These are phyloP conservation scores for Proliferodiscus dingleyae DNA, from an alignment of 2,329 filamentous ascomycete genomes.

Conservation along the genomic window DNA sequence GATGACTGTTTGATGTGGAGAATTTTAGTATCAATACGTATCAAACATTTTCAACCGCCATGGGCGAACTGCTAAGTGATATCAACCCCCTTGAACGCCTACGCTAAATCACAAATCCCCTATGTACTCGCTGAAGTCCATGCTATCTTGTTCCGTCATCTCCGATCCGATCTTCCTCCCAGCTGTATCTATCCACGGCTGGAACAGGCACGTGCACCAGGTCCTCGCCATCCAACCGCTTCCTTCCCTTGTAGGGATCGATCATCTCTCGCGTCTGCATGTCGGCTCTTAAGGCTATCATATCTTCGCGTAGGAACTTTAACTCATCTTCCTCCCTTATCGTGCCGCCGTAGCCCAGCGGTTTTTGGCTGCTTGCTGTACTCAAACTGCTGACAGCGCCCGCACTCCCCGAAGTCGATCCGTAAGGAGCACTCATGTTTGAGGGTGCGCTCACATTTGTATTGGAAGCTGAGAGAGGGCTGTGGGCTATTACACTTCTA, in stretches of 20 bases:
- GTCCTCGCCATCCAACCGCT: constrained; percentile 21
- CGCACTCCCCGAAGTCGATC: not conserved
- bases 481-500: constrained; percentile 1
- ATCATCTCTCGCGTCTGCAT: constrained; percentile 11
- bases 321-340: constrained; percentile 8
- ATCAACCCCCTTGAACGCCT: constrained; percentile 9
- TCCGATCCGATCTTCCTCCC: constrained; percentile 23
- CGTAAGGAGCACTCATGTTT: not conserved
- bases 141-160: constrained; percentile 9
- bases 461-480: constrained; percentile 6
- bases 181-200: constrained; percentile 23
- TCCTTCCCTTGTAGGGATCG: constrained; percentile 16
- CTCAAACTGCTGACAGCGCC: not conserved
- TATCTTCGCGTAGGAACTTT: constrained; percentile 16
- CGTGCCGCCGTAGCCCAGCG: constrained; percentile 1
- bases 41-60: no score
- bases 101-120: constrained; percentile 9
- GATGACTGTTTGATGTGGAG: no score
- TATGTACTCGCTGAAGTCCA: not conserved
- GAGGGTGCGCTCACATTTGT: not conserved
- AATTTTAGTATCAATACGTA: no score
- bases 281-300: constrained; percentile 9
- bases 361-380: not conserved
- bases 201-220: constrained; percentile 25
- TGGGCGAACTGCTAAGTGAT: no score